A percentile compares a stretch with the other conserved stretches of the same genome.
These are phyloP conservation scores for Wickerhamiella kazuoi DNA, from an alignment of 805 yeast genomes.

Conservation along the genomic window DNA sequence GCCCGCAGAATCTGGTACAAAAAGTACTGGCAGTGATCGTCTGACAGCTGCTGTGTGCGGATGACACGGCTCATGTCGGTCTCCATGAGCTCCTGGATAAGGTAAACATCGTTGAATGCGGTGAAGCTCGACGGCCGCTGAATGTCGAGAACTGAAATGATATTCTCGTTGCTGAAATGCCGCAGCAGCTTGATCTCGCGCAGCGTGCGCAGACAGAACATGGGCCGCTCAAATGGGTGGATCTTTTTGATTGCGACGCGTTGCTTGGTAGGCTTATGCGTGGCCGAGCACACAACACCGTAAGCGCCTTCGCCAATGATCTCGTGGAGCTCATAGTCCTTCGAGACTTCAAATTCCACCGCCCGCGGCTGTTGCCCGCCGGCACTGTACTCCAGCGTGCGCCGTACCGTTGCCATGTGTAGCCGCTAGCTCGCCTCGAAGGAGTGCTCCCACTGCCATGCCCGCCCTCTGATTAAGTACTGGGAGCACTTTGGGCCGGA, in stretches of 20 bases:
- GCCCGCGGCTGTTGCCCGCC: conserved; percentile 17
- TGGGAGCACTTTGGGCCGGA: not conserved
- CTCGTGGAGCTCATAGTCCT: conserved; percentile 68
- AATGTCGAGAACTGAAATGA: conserved; percentile 73
- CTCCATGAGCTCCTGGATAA: conserved; percentile 78
- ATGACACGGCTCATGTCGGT: conserved; percentile 97
- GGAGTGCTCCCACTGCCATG: too few relatives aligned
- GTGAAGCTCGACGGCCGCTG: conserved; percentile 69
- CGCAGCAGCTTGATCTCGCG: conserved; percentile 76
- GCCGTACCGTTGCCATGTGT: not conserved
- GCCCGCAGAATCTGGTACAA: conserved; percentile 87
- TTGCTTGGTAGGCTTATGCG: conserved; percentile 69
- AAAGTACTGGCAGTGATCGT: conserved; percentile 87
- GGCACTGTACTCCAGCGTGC: not conserved
- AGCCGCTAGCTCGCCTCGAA: too few relatives aligned
- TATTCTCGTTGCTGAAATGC: conserved; percentile 87
- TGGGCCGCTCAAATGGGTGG: conserved; percentile 74
- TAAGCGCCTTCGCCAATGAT: conserved; percentile 94
- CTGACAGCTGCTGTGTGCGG: conserved; percentile 81
- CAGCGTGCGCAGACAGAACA: conserved; percentile 76
- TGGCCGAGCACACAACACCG: conserved; percentile 80
- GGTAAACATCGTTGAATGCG: conserved; percentile 67
- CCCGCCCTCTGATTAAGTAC: not conserved
- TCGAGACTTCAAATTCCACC: conserved; percentile 62
- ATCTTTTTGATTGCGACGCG: conserved; percentile 92